Evolutionary conservation across 768 basidiomycete genomes (phyloP), one percentile per base, ranked within the genome.

Genomic region (Lanmaoa rubissima): DNA sequence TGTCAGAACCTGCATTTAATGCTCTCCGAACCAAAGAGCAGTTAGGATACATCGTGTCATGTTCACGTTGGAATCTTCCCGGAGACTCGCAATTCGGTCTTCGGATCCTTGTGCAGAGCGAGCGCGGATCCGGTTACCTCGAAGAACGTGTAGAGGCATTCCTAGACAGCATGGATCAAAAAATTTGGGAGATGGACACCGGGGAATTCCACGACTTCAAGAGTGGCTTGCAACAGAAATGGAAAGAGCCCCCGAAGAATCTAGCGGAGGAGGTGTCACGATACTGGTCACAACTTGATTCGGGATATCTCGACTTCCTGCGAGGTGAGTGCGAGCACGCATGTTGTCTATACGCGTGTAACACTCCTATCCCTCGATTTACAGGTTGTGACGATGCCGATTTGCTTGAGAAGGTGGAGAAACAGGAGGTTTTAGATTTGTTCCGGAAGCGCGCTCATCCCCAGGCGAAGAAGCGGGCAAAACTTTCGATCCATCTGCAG

Each of bases 1-100:
- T 95, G 38, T 77, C 81, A n/a, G 97, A 99, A 64, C 96, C 95
- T 1, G 83, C 90, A 11, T 99, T 98, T 74, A 87, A 96, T 68
- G 76, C 86, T 24, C 81, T 99, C 32, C 87, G 97, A 31, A 98
- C 95, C 4, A 87, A 92, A 68, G 93, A 98, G 68, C 97, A 99
- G 71, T 80, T 99, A 1, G 97, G 97, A 6, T 99, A 99, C 70
- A 80, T 97, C 42, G 95, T 97, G 36, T 82, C 78, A 10, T 86
- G 83, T 60, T 76, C 77, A 1, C 67, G 74, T 32, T 85, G 82
- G 82, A 68, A 76, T 11, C 70, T 88, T 42, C 68, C 80, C 41
- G 88, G 90, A n/a, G 76, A 82, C 3, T 85, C 82, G 44, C 82
- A 88, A 58, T 80, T 83, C 59, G 94, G 94, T 8, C 73, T 94